Conservation (phyloP, 2,329 filamentous ascomycete genomes). For the Colletotrichum nymphaeae region DNA sequence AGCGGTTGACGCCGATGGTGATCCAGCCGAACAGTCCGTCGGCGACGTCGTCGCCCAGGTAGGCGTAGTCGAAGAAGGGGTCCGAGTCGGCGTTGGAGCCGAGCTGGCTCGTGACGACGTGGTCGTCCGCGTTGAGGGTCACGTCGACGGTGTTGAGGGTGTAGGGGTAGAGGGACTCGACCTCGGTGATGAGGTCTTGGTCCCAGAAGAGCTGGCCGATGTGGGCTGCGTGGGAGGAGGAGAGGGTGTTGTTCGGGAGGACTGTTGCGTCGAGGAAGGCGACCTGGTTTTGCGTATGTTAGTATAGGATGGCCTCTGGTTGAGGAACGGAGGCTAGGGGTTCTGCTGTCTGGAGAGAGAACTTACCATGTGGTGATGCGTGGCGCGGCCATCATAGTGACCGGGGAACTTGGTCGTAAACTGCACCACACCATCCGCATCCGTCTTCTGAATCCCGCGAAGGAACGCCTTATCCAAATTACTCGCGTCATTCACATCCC, state of each 20-base stretch:
- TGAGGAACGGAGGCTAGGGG: no score
- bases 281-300: background rate
- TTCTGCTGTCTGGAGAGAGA: background rate
- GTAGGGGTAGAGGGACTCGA: conserved; percentile 28
- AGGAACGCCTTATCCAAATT: conserved; percentile 28
- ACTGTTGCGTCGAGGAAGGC: conserved; percentile 23
- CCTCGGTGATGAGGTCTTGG: conserved; percentile 17
- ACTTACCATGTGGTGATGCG: conserved; percentile 56
- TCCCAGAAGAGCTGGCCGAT: conserved; percentile 34
- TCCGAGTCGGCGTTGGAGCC: conserved; percentile 58
- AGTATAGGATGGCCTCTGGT: no score
- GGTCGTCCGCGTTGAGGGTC: conserved; percentile 48
- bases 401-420: conserved; percentile 58
- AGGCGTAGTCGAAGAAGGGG: conserved; percentile 63
- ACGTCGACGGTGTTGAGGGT: conserved; percentile 20
- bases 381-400: conserved; percentile 56
- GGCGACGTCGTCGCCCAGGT: conserved; percentile 57
- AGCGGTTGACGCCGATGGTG: conserved; percentile 52
- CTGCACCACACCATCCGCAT: conserved; percentile 42
- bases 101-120: conserved; percentile 54
- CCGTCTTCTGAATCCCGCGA: conserved; percentile 36
- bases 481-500: conserved; percentile 9
- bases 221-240: conserved; percentile 52
- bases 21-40: conserved; percentile 63
- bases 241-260: conserved; percentile 55